Evolutionary conservation across 2,329 filamentous ascomycete species (phyloP).

Genomic region (Acrocalymma vagum): DNA sequence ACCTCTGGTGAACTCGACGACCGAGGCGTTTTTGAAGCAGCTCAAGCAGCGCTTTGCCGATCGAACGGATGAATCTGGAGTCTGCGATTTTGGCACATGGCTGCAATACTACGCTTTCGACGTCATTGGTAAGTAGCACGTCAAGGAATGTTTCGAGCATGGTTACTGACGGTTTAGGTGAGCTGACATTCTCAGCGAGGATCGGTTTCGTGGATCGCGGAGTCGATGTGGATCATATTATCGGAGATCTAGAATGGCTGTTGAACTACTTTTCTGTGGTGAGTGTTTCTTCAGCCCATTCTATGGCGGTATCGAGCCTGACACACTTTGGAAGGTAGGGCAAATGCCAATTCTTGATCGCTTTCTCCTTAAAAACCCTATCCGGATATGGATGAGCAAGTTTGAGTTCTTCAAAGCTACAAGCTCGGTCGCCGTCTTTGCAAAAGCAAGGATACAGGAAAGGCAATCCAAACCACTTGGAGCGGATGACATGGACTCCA

Average conservation of each 20-base stretch:
- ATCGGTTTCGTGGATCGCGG: slow-evolving; percentile 27
- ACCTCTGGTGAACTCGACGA: slow-evolving; percentile 31
- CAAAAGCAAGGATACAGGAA: slow-evolving; percentile 13
- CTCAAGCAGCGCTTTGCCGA: slow-evolving; percentile 12
- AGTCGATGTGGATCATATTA: slow-evolving; percentile 20
- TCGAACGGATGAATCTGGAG: slow-evolving; percentile 1
- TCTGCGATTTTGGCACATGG: slow-evolving; percentile 34
- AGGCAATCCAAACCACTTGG: not conserved
- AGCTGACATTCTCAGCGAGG: slow-evolving; percentile 25
- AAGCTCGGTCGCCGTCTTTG: slow-evolving; percentile 18
- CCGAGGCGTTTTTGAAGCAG: slow-evolving; percentile 24
- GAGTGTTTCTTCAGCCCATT: not conserved
- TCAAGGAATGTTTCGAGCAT: slow-evolving; percentile 49
- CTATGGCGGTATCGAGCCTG: not conserved
- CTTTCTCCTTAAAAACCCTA: slow-evolving; percentile 19
- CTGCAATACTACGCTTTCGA: slow-evolving; percentile 51
- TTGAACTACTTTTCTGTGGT: slow-evolving; percentile 17
- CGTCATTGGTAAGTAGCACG: slow-evolving; percentile 48
- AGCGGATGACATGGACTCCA: not conserved
- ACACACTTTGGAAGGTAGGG: slow-evolving; percentile 9
- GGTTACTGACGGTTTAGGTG: not conserved
- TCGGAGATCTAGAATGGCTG: slow-evolving; percentile 11
- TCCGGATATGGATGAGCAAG: slow-evolving; percentile 15
- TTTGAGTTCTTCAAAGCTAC: slow-evolving; percentile 10
- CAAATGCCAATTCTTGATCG: slow-evolving; percentile 18